A percentile compares a stretch with the other conserved stretches of the same genome.
phyloP scores from a whole-genome alignment of 148 eudicot genomes.

The Arctostaphylos glauca region DNA sequence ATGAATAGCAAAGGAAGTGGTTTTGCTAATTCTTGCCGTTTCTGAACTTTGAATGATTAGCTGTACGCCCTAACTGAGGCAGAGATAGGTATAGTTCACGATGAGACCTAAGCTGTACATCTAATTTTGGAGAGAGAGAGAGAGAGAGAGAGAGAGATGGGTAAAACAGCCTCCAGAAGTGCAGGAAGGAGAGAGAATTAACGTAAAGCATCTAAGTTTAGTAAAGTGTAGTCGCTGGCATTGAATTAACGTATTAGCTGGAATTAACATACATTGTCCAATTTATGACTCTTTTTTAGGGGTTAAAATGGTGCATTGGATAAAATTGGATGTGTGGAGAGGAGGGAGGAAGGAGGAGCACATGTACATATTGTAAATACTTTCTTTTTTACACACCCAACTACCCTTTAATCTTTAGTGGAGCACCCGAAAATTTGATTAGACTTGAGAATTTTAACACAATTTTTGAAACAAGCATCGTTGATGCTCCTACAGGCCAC shows the following conservation, averaged over 20 bases:
- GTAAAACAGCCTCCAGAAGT: neutral
- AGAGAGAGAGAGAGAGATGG: neutral
- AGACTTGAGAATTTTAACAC: too few relatives aligned
- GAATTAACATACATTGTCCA: neutral
- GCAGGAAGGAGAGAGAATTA: neutral
- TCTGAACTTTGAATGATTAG: neutral
- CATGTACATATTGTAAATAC: too few relatives aligned
- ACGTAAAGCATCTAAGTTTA: neutral
- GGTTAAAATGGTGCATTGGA: neutral
- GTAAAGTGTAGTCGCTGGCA: neutral
- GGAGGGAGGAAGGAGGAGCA: neutral
- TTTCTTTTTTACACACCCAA: too few relatives aligned
- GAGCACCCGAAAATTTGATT: too few relatives aligned
- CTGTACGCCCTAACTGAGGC: neutral
- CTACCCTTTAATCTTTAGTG: too few relatives aligned
- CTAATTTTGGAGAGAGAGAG: neutral
- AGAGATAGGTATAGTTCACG: neutral
- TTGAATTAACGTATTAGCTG: neutral
- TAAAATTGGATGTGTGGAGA: neutral
- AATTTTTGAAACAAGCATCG: too few relatives aligned
- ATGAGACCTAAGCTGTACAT: neutral
- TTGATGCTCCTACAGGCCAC: too few relatives aligned
- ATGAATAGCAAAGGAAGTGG: slow-evolving; percentile 20
- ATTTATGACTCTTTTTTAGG: neutral
- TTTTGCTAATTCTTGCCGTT: neutral